Conservation (phyloP, 2,329 filamentous ascomycete species). For the Aspergillus neotritici region DNA sequence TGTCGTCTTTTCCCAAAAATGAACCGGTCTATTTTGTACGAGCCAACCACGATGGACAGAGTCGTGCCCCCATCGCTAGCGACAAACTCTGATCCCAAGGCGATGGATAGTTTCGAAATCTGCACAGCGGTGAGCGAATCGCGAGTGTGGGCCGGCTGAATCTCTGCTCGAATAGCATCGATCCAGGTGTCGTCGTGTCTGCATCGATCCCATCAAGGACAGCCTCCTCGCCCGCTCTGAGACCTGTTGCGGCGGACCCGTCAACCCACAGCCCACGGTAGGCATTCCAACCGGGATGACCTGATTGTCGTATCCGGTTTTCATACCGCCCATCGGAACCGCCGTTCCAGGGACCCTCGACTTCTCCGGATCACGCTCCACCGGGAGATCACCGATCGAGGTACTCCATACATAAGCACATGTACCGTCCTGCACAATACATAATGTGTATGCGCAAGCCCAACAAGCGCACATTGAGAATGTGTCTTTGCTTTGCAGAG, state of each 20-base stretch:
- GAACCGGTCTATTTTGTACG: not conserved
- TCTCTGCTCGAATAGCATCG: conserved; percentile 9
- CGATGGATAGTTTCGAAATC: too few species aligned
- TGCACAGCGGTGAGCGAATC: not conserved
- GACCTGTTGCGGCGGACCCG: not conserved
- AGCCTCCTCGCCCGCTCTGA: conserved; percentile 1
- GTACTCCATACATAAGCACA: too few species aligned
- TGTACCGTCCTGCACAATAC: too few species aligned
- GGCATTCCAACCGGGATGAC: too few species aligned
- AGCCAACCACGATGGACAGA: not conserved
- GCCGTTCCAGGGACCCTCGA: not conserved
- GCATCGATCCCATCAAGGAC: conserved; percentile 7
- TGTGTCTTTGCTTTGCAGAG: too few species aligned
- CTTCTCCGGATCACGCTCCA: not conserved
- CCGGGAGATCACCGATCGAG: conserved; percentile 2
- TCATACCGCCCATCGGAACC: too few species aligned
- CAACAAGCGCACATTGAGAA: too few species aligned
- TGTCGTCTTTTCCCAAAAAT: not conserved
- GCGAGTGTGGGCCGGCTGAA: not conserved
- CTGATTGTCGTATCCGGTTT: too few species aligned
- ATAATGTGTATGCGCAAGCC: too few species aligned
- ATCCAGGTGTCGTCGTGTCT: conserved; percentile 12
- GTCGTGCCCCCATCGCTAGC: too few species aligned
- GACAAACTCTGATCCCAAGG: too few species aligned
- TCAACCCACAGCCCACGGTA: not conserved